Evolutionary conservation across 2,329 filamentous ascomycete genomes (phyloP), one percentile per base, ranked within the genome.

Genomic region (Colletotrichum melonis): DNA sequence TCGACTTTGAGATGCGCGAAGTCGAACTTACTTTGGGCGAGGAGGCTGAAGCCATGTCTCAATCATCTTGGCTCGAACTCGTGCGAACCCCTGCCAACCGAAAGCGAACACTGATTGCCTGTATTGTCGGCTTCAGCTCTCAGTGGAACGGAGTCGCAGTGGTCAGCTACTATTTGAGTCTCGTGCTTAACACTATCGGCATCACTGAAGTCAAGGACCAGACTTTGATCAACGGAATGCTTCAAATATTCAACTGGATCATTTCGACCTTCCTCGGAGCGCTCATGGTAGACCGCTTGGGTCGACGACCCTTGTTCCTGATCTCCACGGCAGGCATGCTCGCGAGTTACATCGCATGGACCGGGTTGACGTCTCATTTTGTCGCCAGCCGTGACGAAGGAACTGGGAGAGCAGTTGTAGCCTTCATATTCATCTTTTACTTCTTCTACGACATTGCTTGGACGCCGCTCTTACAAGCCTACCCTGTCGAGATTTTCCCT

Each of bases 1-100:
- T 75, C 49, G 65, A 74, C 1, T 74, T 70, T 0, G 85, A 88
- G 70, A 85, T 89, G 76, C 84, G 84, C 1, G 79, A 83, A 0
- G 86, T 88, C 38, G 88, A 75, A 19, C 42, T 55, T 7, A 74
- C 74, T 19, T 46, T 90, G 3, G 83, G 84, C 67, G 79, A 88
- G n/a, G 88, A 90, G 75, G 87, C 86, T 74, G 83, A 83, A n/a
- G 85, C 88, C 63, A 87, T 87, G 78, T 81, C 74, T 0, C 62
- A 75, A 16, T 78, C 76, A 0, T 77, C 77, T 3, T 79, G 78
- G 79, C 75, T 72, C 4, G 79, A 74, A 9, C 78, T 80, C 69
- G 67, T 82, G 30, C 79, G 80, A 63, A 76, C 77, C 8, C 75
- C 76, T 1, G 77, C 76, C 14, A 81, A 80, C 75, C 77, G 78